Evolutionary conservation across 2,329 filamentous ascomycete species (phyloP).

Genomic region (Xylariaceae sp.): DNA sequence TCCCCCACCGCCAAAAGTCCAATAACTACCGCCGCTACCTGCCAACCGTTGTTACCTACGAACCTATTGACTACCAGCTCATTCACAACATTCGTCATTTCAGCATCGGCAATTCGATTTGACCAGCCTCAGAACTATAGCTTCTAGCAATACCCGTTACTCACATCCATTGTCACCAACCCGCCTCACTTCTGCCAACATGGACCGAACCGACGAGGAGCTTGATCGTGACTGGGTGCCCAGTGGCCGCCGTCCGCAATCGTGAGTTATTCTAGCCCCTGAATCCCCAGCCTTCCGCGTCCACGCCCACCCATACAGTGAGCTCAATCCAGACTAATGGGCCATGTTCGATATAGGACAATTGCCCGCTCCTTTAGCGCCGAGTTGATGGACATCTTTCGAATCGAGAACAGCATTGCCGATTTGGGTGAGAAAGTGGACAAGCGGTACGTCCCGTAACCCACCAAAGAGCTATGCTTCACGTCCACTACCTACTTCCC

Average conservation of each 20-base stretch:
- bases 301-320: background rate
- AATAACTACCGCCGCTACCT: constrained; percentile 23
- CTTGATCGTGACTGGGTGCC: constrained; percentile 82
- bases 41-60: constrained; percentile 22
- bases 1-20: constrained; percentile 25
- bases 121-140: background rate
- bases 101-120: constrained; percentile 7
- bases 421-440: constrained; percentile 77
- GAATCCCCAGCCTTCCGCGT: constrained; percentile 1
- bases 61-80: constrained; percentile 24
- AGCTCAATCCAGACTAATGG: constrained; percentile 26
- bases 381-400: constrained; percentile 87
- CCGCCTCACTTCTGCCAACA: constrained; percentile 28
- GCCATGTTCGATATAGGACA: constrained; percentile 61
- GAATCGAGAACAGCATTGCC: constrained; percentile 78
- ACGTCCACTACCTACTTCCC: background rate
- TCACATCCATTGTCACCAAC: background rate
- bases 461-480: background rate
- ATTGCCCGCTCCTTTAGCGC: constrained; percentile 86
- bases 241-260: constrained; percentile 78
- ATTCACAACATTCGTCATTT: constrained; percentile 16
- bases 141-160: background rate
- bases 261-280: constrained; percentile 63
- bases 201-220: constrained; percentile 65
- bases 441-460: constrained; percentile 70